A percentile compares a stretch with the other conserved stretches of the same genome.
Evolutionary conservation across 495 filamentous ascomycete genomes (phyloP).

Genomic region (Beverwykella pulmonaria): DNA sequence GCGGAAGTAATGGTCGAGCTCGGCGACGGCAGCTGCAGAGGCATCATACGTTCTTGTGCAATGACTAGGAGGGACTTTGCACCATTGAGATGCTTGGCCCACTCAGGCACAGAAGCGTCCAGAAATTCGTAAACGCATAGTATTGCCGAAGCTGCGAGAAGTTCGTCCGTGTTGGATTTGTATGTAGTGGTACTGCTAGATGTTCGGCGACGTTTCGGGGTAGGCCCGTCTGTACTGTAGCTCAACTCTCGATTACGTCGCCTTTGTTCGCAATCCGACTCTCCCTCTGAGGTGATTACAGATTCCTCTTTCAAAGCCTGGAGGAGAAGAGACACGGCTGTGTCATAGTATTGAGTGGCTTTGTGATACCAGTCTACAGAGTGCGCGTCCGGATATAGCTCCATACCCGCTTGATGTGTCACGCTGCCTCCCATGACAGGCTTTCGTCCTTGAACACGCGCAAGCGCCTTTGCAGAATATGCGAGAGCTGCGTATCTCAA

Average conservation of each 20-base stretch:
- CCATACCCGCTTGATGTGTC: constrained; percentile 56
- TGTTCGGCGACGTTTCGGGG: constrained; percentile 44
- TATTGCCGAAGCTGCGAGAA: constrained; percentile 64
- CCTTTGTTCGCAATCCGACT: constrained; percentile 48
- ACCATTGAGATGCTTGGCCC: constrained; percentile 66
- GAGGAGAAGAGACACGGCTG: constrained; percentile 63
- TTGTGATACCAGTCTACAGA: constrained; percentile 59
- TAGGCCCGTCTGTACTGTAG: not conserved
- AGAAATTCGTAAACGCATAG: constrained; percentile 67
- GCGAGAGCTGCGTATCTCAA: constrained; percentile 64
- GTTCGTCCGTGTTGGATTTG: constrained; percentile 59
- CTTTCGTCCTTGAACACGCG: constrained; percentile 56
- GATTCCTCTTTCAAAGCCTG: constrained; percentile 57
- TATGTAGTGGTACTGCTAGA: constrained; percentile 48
- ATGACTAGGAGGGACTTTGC: constrained; percentile 66
- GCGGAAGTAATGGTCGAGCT: constrained; percentile 30
- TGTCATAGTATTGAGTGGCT: constrained; percentile 65
- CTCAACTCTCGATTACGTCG: not conserved
- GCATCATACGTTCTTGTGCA: constrained; percentile 66
- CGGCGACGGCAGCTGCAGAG: constrained; percentile 52
- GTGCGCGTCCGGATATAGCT: constrained; percentile 53
- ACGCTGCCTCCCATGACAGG: constrained; percentile 54
- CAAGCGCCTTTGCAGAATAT: constrained; percentile 64
- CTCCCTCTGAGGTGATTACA: constrained; percentile 12
- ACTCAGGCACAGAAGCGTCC: constrained; percentile 62